Base-by-base conservation (phyloP, 2,329 filamentous ascomycete species). In the Madurella fahalii region DNA sequence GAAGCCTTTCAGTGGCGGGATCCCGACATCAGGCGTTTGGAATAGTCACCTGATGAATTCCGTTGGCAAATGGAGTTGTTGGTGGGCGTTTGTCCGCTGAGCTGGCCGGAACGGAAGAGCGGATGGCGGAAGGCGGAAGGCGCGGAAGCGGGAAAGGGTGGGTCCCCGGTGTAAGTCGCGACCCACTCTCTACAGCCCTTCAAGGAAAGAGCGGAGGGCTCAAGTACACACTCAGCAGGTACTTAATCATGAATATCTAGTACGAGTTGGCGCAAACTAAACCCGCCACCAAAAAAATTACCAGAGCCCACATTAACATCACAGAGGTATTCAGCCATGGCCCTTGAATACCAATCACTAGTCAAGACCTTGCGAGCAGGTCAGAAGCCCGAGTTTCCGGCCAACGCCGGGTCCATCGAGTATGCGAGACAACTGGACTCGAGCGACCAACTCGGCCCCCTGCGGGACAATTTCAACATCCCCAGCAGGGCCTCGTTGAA, bases 401-500 rank as follows among this genome's bases (percentile, higher is more conserved):
- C 68, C 2, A 69, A 79, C 34, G 76, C 78, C 53, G 73, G 71
- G 53, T 72, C 75, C 0, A 58, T 74, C 5, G 74, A 74, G 5
- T 83, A 76, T 66, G 80, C 81, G 2, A 67, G 67, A 57, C 61
- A 71, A 25, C 74, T 88, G 5, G 86, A 90, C 68, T 69, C 72
- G 0, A 74, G 82, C 61, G 86, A 90, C 65, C 70, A 76, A n/a
- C 69, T 90, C 40, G 70, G 72, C 15, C 72, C 77, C 53, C 78
- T 89, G 52, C 81, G 89, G 32, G 72, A 83, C 20, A 81, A 93
- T 62, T 96, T 93, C 68, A 78, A 87, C 46, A 84, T 95, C 44
- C 91, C 91, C 0, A 87, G 86, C 2, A 89, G 84, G 68, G 75
- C 74, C 9, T 89, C 91, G 40, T 71, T 94, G 44, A 84, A 80